These are phyloP conservation scores for Nemania sp. DNA, from an alignment of 2,329 filamentous ascomycete genomes.

Conservation along the genomic window DNA sequence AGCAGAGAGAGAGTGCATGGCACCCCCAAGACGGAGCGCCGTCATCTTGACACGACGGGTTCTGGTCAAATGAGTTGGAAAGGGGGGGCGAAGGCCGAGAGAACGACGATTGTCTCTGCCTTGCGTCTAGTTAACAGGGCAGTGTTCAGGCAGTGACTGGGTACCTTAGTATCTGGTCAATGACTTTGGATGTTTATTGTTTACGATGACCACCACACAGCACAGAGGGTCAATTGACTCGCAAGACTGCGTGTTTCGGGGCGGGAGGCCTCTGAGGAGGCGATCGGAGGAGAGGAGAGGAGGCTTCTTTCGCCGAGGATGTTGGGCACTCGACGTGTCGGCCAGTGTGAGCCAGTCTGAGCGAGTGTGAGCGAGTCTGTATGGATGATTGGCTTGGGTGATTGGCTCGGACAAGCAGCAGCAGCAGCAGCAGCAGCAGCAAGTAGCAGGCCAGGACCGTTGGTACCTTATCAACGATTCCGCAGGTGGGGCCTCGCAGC, in stretches of 20 bases:
- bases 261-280: background rate
- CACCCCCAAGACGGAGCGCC: conserved; percentile 37
- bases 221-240: conserved; percentile 21
- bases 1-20: conserved; percentile 33
- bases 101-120: background rate
- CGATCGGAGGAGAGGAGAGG: background rate
- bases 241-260: background rate
- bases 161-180: too few relatives aligned
- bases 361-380: too few relatives aligned
- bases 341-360: too few relatives aligned
- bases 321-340: background rate
- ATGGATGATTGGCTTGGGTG: conserved; percentile 7
- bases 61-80: background rate
- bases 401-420: conserved; percentile 4
- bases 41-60: conserved; percentile 32
- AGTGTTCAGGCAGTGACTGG: too few relatives aligned
- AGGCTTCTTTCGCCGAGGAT: background rate
- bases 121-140: too few relatives aligned
- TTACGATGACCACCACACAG: conserved; percentile 3
- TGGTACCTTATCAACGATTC: conserved; percentile 28
- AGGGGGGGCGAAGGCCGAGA: background rate
- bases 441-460: too few relatives aligned
- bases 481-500: conserved; percentile 23
- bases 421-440: too few relatives aligned
- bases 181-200: background rate